phyloP scores from a whole-genome alignment of 768 basidiomycete species.

The Dacryopinax spathularia region DNA sequence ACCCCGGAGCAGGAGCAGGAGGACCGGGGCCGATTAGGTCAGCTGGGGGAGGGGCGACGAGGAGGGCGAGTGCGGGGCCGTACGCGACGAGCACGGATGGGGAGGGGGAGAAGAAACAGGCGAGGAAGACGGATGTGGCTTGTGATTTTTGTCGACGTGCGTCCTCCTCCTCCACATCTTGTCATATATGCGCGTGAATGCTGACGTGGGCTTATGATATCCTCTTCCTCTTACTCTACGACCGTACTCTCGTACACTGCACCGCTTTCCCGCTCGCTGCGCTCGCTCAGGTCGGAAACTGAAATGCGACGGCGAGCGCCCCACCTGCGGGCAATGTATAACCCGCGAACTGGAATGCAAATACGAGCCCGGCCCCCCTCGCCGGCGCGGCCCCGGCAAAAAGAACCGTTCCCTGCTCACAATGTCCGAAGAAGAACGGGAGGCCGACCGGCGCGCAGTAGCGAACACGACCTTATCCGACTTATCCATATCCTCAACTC shows the following conservation, averaged over 20 bases:
- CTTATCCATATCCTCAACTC: no score
- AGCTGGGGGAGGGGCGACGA: not conserved
- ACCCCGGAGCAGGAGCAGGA: no score
- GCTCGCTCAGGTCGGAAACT: conserved; percentile 1
- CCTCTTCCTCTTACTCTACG: no score
- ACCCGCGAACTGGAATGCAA: not conserved
- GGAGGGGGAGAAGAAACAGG: not conserved
- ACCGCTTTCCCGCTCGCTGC: no score
- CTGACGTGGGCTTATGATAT: no score
- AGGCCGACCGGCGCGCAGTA: not conserved
- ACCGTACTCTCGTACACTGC: no score
- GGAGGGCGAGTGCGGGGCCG: not conserved
- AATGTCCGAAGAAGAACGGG: not conserved
- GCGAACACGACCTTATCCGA: not conserved
- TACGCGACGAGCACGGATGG: not conserved
- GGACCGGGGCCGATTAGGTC: not conserved
- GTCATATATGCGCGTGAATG: not conserved
- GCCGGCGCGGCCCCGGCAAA: not conserved
- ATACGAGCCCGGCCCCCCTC: not conserved
- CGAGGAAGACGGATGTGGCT: not conserved
- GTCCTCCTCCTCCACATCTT: not conserved
- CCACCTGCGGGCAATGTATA: not conserved
- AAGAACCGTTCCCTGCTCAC: not conserved
- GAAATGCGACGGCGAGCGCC: not conserved
- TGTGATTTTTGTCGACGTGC: conserved; percentile 1